These are phyloP conservation scores for Aspergillus amoenus DNA, from an alignment of 2,329 filamentous ascomycete species.

Conservation along the genomic window DNA sequence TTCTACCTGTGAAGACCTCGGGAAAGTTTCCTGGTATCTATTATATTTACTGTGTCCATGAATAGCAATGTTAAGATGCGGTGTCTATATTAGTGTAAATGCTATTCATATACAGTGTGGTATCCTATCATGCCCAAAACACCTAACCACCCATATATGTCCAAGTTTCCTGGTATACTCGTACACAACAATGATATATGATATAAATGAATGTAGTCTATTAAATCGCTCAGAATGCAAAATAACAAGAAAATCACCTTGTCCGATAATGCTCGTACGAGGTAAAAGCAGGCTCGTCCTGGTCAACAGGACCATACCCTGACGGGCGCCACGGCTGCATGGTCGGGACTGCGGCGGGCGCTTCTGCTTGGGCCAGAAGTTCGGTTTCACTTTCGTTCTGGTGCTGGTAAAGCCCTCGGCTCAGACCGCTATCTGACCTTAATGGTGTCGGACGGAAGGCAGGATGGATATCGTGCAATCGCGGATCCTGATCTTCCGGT, in stretches of 20 bases:
- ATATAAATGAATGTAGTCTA: constrained; percentile 1
- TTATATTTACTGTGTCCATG: neutral
- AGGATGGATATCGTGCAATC: constrained; percentile 32
- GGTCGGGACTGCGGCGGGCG: constrained; percentile 20
- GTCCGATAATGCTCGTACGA: constrained; percentile 38
- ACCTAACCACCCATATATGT: neutral
- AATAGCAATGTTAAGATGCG: neutral
- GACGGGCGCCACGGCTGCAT: constrained; percentile 37
- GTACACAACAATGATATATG: neutral
- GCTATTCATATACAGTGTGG: constrained; percentile 7
- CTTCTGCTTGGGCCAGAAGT: constrained; percentile 39
- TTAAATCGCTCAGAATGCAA: constrained; percentile 1
- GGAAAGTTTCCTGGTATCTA: too few relatives aligned
- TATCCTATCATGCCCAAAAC: constrained; percentile 7
- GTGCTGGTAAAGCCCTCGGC: constrained; percentile 32
- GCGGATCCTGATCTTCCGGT: constrained; percentile 26
- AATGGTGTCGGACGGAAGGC: constrained; percentile 36
- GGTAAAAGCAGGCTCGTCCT: constrained; percentile 33
- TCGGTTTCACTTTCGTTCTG: constrained; percentile 41
- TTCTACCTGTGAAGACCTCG: too few relatives aligned
- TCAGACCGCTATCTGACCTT: constrained; percentile 23
- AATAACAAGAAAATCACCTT: constrained; percentile 13
- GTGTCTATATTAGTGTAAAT: neutral
- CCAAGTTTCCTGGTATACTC: neutral
- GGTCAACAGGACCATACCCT: constrained; percentile 39